Evolutionary conservation across 2,329 filamentous ascomycete species (phyloP).

Genomic region (Triangularia setosa): DNA sequence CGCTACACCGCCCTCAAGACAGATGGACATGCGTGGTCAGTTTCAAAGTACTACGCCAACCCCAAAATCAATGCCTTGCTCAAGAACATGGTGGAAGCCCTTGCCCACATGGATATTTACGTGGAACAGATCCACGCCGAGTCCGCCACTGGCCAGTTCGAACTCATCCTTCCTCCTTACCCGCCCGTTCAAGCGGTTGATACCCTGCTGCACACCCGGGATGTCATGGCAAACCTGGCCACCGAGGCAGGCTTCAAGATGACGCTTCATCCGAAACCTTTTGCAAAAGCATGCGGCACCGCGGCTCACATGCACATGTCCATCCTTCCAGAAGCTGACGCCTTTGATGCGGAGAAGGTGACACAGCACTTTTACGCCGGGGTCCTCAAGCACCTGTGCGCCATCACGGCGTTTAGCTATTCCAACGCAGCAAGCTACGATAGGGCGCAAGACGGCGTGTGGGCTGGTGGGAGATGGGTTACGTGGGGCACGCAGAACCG

Average conservation of each 20-base stretch:
- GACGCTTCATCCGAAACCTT: constrained; percentile 72
- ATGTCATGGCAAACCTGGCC: constrained; percentile 63
- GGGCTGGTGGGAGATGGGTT: constrained; percentile 76
- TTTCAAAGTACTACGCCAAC: constrained; percentile 59
- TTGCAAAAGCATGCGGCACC: constrained; percentile 53
- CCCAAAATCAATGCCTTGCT: constrained; percentile 54
- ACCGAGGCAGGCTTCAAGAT: constrained; percentile 60
- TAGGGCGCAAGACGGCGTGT: constrained; percentile 63
- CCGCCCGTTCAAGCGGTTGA: constrained; percentile 67
- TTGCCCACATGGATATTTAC: constrained; percentile 60
- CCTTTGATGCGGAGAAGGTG: constrained; percentile 34
- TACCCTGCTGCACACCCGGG: constrained; percentile 64
- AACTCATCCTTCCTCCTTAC: constrained; percentile 64
- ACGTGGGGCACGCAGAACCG: constrained; percentile 80
- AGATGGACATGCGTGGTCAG: constrained; percentile 67
- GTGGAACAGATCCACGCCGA: constrained; percentile 74
- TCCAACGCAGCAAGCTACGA: constrained; percentile 65
- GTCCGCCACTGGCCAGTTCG: constrained; percentile 69
- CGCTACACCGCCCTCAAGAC: constrained; percentile 46
- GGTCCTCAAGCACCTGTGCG: constrained; percentile 61
- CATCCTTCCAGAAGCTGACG: constrained; percentile 45
- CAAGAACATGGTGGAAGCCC: constrained; percentile 59
- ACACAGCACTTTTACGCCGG: constrained; percentile 70
- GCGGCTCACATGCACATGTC: constrained; percentile 70
- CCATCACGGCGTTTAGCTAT: constrained; percentile 66